Conservation (phyloP, 2,329 filamentous ascomycete species). For the Scytalidium lignicola region DNA sequence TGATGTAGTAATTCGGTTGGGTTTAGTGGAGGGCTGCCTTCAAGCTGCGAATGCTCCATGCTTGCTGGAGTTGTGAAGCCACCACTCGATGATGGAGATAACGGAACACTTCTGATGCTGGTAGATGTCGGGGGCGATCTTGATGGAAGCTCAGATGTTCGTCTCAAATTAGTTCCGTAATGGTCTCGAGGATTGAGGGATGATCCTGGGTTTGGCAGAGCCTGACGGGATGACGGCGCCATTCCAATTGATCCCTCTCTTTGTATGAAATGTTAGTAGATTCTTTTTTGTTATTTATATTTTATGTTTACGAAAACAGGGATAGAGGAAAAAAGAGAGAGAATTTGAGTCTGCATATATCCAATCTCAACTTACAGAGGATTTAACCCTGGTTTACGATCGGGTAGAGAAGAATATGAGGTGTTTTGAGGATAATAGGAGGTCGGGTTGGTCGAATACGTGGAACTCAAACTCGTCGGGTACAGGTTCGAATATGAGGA, state of each 20-base stretch:
- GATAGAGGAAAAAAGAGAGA: too few species aligned
- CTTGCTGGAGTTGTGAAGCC: conserved; percentile 28
- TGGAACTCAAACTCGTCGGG: conserved; percentile 22
- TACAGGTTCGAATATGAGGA: conserved; percentile 25
- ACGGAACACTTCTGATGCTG: conserved; percentile 22
- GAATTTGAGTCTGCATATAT: too few species aligned
- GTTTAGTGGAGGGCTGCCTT: conserved; percentile 27
- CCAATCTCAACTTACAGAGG: conserved; percentile 23
- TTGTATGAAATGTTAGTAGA: conserved; percentile 13
- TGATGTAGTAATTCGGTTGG: conserved; percentile 37
- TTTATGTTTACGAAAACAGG: too few species aligned
- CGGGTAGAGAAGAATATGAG: conserved; percentile 27
- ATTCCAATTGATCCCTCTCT: conserved; percentile 26
- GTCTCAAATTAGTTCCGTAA: conserved; percentile 25
- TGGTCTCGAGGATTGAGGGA: conserved; percentile 25
- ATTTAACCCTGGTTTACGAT: conserved; percentile 27
- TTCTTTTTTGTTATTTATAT: too few species aligned
- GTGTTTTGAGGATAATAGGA: conserved; percentile 23
- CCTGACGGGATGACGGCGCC: conserved; percentile 25
- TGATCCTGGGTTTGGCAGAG: conserved; percentile 24
- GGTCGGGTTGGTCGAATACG: conserved; percentile 24
- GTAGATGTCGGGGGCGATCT: conserved; percentile 27
- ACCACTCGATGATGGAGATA: conserved; percentile 27
- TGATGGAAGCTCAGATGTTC: conserved; percentile 23
- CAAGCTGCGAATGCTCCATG: conserved; percentile 24